phyloP scores from a whole-genome alignment of 176 grass and related monocot genomes.

The Tuctoria greenei region DNA sequence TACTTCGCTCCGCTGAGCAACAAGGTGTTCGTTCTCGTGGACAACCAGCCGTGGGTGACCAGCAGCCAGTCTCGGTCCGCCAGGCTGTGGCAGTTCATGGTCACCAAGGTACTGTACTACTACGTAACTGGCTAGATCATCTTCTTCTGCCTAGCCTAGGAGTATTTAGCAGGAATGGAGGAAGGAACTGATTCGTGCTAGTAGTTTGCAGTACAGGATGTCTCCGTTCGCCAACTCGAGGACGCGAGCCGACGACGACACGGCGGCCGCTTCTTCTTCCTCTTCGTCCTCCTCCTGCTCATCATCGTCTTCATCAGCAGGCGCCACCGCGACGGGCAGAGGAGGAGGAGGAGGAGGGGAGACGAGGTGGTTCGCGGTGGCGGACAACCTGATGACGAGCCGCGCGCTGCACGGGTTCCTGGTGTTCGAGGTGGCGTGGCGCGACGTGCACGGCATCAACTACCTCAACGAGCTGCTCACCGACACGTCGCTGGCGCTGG shows the following conservation, averaged over 20 bases:
- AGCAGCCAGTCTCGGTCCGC: conserved; percentile 61
- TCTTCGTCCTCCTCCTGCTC: not conserved
- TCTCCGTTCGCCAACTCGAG: conserved; percentile 81
- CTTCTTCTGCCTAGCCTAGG: too few species aligned
- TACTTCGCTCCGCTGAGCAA: conserved; percentile 73
- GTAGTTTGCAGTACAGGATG: conserved; percentile 74
- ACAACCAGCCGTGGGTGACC: conserved; percentile 84
- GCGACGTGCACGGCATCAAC: conserved; percentile 87
- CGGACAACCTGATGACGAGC: conserved; percentile 49
- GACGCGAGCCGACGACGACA: not conserved
- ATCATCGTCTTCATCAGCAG: not conserved
- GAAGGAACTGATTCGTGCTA: not conserved
- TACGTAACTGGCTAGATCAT: too few species aligned
- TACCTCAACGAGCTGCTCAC: conserved; percentile 87
- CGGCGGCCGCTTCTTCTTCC: too few species aligned
- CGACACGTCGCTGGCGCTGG: conserved; percentile 79
- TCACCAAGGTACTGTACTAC: conserved; percentile 66
- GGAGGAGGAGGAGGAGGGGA: not conserved
- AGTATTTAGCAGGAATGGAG: too few species aligned
- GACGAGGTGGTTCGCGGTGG: conserved; percentile 48
- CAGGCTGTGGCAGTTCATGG: conserved; percentile 91
- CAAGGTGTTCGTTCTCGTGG: conserved; percentile 82
- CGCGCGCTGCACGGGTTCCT: conserved; percentile 67
- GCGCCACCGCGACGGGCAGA: not conserved
- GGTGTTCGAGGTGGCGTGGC: conserved; percentile 88